Conservation (phyloP, 2,329 filamentous ascomycete species). For the Ophiostoma fasciatum region DNA sequence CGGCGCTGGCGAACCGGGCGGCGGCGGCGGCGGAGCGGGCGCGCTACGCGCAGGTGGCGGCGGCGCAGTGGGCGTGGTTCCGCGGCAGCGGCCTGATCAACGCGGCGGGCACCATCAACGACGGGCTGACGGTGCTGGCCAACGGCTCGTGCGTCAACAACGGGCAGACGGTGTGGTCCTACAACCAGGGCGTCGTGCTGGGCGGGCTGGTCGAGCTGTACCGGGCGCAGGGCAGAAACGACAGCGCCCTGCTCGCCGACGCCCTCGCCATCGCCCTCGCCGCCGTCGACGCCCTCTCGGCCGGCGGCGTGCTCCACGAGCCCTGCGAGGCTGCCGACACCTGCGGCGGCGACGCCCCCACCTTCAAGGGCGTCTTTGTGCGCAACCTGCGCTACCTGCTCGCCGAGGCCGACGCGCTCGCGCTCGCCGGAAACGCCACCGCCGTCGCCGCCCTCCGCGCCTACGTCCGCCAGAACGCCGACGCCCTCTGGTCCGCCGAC, state of each 20-base stretch:
- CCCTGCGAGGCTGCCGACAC: conserved; percentile 30
- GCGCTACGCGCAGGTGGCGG: conserved; percentile 31
- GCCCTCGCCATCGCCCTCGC: conserved; percentile 35
- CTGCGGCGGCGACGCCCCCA: conserved; percentile 27
- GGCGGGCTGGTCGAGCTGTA: conserved; percentile 35
- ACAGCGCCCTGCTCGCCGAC: conserved; percentile 25
- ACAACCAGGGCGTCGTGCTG: conserved; percentile 42
- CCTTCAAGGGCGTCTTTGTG: conserved; percentile 50
- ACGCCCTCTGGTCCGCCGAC: conserved; percentile 48
- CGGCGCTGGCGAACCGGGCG: conserved; percentile 35
- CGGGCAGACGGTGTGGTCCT: conserved; percentile 30
- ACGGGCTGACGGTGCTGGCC: conserved; percentile 30
- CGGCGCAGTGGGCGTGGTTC: conserved; percentile 37
- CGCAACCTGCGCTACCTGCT: conserved; percentile 47
- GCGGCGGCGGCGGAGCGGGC: conserved; percentile 16
- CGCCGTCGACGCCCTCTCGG: conserved; percentile 29
- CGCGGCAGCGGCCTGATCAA: conserved; percentile 34
- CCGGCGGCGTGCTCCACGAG: conserved; percentile 36
- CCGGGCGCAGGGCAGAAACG: conserved; percentile 18
- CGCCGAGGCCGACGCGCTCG: conserved; percentile 22
- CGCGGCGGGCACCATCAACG: conserved; percentile 32
- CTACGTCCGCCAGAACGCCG: conserved; percentile 46
- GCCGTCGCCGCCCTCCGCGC: conserved; percentile 24
- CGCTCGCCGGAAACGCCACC: conserved; percentile 26
- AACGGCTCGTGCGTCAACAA: conserved; percentile 33